Base-by-base conservation (phyloP, 2,329 filamentous ascomycete genomes). In the Fusarium sp. region DNA sequence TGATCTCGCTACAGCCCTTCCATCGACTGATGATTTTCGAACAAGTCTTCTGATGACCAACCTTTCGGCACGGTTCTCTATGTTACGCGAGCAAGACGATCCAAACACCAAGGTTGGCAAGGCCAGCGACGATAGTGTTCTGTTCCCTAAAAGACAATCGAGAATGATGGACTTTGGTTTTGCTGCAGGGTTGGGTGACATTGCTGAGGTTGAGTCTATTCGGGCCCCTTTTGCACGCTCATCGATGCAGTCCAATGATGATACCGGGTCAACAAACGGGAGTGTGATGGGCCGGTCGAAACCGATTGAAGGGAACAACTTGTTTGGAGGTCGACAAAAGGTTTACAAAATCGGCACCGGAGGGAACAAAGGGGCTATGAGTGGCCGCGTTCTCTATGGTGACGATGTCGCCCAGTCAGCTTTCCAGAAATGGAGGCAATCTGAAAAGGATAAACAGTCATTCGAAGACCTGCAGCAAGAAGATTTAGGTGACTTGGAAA, bases 1-100 rank as follows among this genome's bases (percentile, higher is more conserved):
- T 52, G 92, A 98, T 78, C 85, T 98, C 18, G 82, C 90, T 6
- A 86, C 86, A 18, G 95, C 91, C 2, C 86, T 99, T 6, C 96
- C 96, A 3, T 88, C 95, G 1, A 91, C 86, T 52, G 94, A 98
- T 82, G 92, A 98, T 79, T 98, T 99, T 82, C 91, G 96, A 65
- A 99, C 96, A 7, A 98, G 96, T 86, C 85, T 99, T 66, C 87
- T 99, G 71, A 97, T 99, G 96, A 95, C 94, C 1, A 96, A 95
- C 47, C 88, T 99, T 9, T 98, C 96, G 1, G 94, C 95, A 18
- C 91, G 96, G 12, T 99, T 99, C 82, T 98, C 96, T 76, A 98
- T 98, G 96, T 86, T 98, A 38, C 88, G 94, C 78, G 96, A 98
- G 82, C 96, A 98, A 81, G 95, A 98, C 81, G 95, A 98, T 78